These are phyloP conservation scores for Apiospora aurea DNA, from an alignment of 2,329 filamentous ascomycete species.

Conservation along the genomic window DNA sequence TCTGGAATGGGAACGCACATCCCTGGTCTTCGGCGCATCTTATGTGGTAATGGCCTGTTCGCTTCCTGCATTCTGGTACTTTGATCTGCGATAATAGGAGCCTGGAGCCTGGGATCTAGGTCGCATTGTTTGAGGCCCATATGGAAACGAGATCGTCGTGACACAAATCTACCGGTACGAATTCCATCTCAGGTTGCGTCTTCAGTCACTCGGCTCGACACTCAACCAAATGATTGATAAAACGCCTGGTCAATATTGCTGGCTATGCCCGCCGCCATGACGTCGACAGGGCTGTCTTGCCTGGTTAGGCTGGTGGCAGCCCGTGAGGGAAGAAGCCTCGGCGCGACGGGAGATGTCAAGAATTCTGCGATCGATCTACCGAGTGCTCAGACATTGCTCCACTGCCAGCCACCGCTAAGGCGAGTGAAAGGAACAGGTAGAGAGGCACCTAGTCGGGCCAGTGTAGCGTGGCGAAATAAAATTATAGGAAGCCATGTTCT, in stretches of 20 bases:
- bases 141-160: neutral
- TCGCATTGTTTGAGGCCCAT: neutral
- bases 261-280: too few relatives aligned
- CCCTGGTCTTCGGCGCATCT: neutral
- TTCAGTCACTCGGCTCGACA: neutral
- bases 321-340: neutral
- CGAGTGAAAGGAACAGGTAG: too few relatives aligned
- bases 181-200: neutral
- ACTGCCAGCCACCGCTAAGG: neutral
- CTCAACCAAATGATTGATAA: accelerated
- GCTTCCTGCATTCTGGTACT: neutral
- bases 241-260: neutral
- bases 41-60: neutral
- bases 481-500: neutral
- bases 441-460: too few relatives aligned
- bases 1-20: neutral
- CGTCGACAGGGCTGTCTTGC: neutral
- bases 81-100: neutral
- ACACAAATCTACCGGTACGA: too few relatives aligned
- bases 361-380: neutral
- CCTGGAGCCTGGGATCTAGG: neutral
- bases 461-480: neutral
- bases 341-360: neutral
- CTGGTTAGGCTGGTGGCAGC: neutral
- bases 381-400: neutral